Evolutionary conservation across 2,329 filamentous ascomycete species (phyloP), one percentile per base, ranked within the genome.

Genomic region (Sclerotinia borealis): DNA sequence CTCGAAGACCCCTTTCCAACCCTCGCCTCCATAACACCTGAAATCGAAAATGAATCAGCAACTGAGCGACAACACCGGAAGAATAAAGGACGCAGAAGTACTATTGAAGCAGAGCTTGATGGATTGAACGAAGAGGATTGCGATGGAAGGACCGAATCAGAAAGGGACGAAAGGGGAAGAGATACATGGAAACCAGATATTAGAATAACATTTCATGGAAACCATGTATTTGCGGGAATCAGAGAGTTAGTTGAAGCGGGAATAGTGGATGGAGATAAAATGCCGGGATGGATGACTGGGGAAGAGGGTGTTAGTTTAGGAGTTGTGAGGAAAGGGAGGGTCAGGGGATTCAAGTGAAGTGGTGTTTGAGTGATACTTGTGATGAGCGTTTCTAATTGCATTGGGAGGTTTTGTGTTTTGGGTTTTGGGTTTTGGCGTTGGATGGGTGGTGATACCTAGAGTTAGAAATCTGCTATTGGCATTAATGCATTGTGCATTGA

Each of bases 221-320:
- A 82, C 0, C 91, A 96, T 73, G 86, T 96, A 3, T 93, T 96
- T 76, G 87, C 88, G 0, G 92, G 92, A 0, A 81, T 96, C 29
- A 83, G 91, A 54, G 85, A 89, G 71, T 80, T 96, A 37, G 89
- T 93, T 0, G 91, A 96, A 74, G 78, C 84, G 19, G 91, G 91
- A 0, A 81, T 90, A 58, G 79, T 96, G 31, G 86, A 96, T 72
- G 88, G 91, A 1, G 83, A 87, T 70, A 84, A 80, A 61, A 93
- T 96, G 89, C 92, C 92, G 0, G 89, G 89, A 0, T 96, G 92
- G 91, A 88, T 96, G 87, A 95, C 91, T 1, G 92, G 92, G 2
- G 92, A 96, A 71, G 89, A 92, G 50, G 89, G 87, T 0, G 86
- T 95, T 6, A 95, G 90, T 60, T 81, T 87, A 43, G 89, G 90